Evolutionary conservation across 176 grass and related monocot genomes (phyloP), one percentile per base, ranked within the genome.

Genomic region (Paspalum notatum): DNA sequence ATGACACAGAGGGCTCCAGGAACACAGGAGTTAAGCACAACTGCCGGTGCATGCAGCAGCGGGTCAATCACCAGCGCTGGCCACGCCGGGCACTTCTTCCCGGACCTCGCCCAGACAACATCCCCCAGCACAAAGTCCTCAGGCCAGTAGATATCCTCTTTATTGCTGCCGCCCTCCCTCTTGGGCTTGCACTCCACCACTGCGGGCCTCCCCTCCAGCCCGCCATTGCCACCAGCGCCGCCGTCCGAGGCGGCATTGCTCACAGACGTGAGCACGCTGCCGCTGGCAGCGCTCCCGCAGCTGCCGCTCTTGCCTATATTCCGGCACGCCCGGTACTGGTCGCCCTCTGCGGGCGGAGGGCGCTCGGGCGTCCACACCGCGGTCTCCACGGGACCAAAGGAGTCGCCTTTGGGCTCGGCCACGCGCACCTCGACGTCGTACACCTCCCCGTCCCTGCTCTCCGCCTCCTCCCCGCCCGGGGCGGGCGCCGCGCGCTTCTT

Each of bases 11-110:
- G 72, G 7, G 96, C 90, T 1, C 90, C 86, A 2, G 96, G 86
- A 7, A 95, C 41, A n/a, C 92, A 95, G 13, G 90, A 94, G 75
- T 93, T 95, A 5, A 95, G 82, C 41, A 98, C 96, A 12, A 85
- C 82, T 22, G 82, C 88, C 0, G 96, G 92, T 0, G 96, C 96
- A 5, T 94, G 90, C 67, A 38, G 62, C 51, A 90, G 46, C 7
- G 96, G 90, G 73, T 99, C 92, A 42, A 99, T 93, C 24, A 99
- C 92, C 39, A 99, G 57, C 4, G 90, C 96, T 0, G 96, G 96
- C 96, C 96, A 99, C 0, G 89, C 84, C 0, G 88, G 88, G 63
- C 72, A 81, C 71, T 92, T 89, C 90, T 93, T 99, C 68, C 92
- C 89, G 0, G 90, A 80, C 79, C 54, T 95, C 17, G 92, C 96